Evolutionary conservation across 805 yeast species (phyloP).

Genomic region (Pichia ethanolica): DNA sequence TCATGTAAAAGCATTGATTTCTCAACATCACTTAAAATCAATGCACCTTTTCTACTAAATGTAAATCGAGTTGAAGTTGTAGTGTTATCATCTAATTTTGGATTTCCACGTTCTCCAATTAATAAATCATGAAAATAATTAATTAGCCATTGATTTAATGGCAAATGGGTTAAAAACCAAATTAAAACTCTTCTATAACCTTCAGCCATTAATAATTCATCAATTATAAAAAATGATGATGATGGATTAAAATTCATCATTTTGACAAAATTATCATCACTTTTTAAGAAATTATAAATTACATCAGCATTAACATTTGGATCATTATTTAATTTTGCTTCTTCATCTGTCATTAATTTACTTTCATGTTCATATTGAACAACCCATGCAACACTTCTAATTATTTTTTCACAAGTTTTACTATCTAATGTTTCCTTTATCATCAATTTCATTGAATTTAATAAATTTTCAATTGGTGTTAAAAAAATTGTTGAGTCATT

Average conservation of each 20-base stretch:
- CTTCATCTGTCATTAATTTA: conserved; percentile 17
- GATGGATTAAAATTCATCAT: conserved; percentile 42
- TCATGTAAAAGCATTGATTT: conserved; percentile 63
- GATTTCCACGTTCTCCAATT: conserved; percentile 47
- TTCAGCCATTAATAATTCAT: conserved; percentile 63
- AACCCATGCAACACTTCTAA: conserved; percentile 47
- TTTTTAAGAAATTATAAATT: conserved; percentile 40
- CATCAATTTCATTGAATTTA: conserved; percentile 21
- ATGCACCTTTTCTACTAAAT: conserved; percentile 51
- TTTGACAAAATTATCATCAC: conserved; percentile 41
- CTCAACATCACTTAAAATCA: conserved; percentile 52
- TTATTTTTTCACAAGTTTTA: conserved; percentile 31
- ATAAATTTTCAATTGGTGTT: conserved; percentile 23
- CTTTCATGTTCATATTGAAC: conserved; percentile 28
- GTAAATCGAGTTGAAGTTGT: conserved; percentile 15
- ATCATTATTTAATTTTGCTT: conserved; percentile 15
- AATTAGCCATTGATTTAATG: conserved; percentile 46
- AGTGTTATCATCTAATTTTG: conserved; percentile 8
- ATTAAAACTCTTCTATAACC: conserved; percentile 58
- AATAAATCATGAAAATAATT: conserved; percentile 58
- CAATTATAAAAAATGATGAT: conserved; percentile 49
- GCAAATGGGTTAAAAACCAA: conserved; percentile 61
- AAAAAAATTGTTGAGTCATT: conserved; percentile 18
- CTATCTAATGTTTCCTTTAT: conserved; percentile 20
- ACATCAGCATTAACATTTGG: conserved; percentile 40